Percentiles rank a stretch among this genome's conserved stretches.
phyloP scores from a whole-genome alignment of 1,139 yeast genomes.

The Kazachstania sp. region DNA sequence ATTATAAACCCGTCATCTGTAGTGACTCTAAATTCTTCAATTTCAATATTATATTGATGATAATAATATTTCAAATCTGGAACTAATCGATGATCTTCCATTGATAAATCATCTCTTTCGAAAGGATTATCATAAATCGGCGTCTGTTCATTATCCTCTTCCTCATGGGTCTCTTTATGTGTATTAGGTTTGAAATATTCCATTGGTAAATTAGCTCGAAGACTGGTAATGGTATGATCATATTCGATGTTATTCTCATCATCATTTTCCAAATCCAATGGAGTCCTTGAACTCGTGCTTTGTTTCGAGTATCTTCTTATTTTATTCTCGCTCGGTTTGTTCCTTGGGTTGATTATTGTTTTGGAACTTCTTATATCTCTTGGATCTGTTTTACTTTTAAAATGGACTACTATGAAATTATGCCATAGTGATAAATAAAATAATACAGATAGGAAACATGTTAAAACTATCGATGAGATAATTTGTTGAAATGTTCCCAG shows the following conservation, averaged over 20 bases:
- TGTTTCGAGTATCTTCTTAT: constrained; percentile 10
- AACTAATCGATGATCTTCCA: constrained; percentile 33
- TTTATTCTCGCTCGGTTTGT: constrained; percentile 8
- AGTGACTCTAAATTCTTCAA: constrained; percentile 49
- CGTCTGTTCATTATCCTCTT: not conserved
- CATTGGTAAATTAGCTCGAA: not conserved
- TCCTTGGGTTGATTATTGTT: constrained; percentile 16
- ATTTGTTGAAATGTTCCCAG: constrained; percentile 9
- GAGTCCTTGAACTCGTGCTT: constrained; percentile 18
- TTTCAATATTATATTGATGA: constrained; percentile 47
- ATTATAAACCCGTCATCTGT: constrained; percentile 77
- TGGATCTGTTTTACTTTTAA: constrained; percentile 20
- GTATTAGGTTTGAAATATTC: constrained; percentile 1
- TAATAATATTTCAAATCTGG: constrained; percentile 61
- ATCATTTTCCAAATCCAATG: constrained; percentile 20
- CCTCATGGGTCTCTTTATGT: not conserved
- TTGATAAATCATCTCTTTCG: constrained; percentile 13
- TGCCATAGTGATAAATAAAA: constrained; percentile 27
- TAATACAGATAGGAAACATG: constrained; percentile 18
- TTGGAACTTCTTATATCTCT: constrained; percentile 25
- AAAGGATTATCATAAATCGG: constrained; percentile 20
- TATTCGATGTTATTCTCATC: constrained; percentile 23
- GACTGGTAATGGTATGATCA: constrained; percentile 22
- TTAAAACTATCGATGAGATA: constrained; percentile 14
- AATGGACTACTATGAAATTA: constrained; percentile 21